Conservation (phyloP, 495 filamentous ascomycete species). For the Baudoinia panamericana region DNA sequence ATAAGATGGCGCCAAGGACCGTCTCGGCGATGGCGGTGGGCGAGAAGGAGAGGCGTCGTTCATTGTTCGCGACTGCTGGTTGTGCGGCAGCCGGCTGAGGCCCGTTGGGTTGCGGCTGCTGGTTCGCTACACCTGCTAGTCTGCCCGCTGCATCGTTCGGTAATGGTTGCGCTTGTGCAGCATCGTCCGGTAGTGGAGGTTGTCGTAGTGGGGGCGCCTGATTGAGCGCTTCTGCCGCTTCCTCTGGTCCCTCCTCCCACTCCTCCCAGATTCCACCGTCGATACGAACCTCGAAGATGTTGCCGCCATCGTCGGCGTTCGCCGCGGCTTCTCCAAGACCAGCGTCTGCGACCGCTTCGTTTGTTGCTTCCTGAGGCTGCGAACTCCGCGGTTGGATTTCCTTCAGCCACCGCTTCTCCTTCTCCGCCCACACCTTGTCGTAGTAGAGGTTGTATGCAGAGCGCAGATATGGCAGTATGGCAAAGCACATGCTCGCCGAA, state of each 20-base stretch:
- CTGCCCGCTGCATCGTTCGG: background rate
- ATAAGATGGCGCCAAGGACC: constrained; percentile 49
- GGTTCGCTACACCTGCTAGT: background rate
- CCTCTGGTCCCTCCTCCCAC: constrained; percentile 19
- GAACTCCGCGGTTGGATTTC: constrained; percentile 50
- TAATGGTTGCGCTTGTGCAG: constrained; percentile 13
- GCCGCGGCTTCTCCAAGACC: constrained; percentile 32
- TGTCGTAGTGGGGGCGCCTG: constrained; percentile 12
- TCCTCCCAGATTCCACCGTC: constrained; percentile 27
- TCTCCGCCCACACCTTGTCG: constrained; percentile 44
- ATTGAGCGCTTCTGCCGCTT: background rate
- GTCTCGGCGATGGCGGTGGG: constrained; percentile 42
- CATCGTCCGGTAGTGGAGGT: constrained; percentile 3
- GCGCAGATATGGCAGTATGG: constrained; percentile 54
- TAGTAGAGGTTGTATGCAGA: constrained; percentile 54
- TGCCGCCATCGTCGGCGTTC: constrained; percentile 23
- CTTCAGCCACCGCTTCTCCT: constrained; percentile 52
- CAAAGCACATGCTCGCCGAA: constrained; percentile 55
- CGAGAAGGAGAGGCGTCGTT: constrained; percentile 34
- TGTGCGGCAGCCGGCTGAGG: background rate
- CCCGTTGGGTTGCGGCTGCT: background rate
- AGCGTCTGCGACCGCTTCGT: constrained; percentile 26
- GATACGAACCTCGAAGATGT: constrained; percentile 25
- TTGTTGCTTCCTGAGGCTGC: constrained; percentile 36
- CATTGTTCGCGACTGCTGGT: constrained; percentile 1